Base-by-base conservation (phyloP, 2,329 filamentous ascomycete genomes). In the Juglanconis sp. region DNA sequence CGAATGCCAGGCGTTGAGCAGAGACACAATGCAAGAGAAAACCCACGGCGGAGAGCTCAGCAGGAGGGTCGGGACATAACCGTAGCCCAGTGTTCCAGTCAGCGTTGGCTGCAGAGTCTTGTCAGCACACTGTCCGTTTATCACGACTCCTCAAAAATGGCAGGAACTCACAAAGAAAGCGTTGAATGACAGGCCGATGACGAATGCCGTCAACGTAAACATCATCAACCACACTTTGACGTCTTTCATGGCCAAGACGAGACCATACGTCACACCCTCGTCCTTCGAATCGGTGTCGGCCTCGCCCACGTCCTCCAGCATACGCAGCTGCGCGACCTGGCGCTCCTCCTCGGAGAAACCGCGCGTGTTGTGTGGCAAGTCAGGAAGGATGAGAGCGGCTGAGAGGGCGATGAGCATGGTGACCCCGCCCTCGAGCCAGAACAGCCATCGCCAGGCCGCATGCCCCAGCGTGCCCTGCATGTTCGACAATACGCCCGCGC, bases 201-300 rank as follows among this genome's bases (percentile, higher is more conserved):
- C 83, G 63, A 87, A 87, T 3, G 83, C 81, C 3, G 82, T 84
- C 60, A 87, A 82, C 1, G 83, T 84, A 6, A 87, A 58, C 79
- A 86, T 86, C 81, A 87, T 82, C 62, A 87, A 67, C 67, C 86
- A 88, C 63, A 87, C 84, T 74, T 87, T 87, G 64, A 73, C 15
- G 63, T 88, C 86, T 70, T 82, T 84, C 53, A 86, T 67, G 0
- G 84, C 82, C 79, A 87, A 83, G 56, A 81, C 74, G 35, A 86
- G 70, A 9, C 85, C 85, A 8, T 78, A 77, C 62, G 84, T 80
- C 2, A 76, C 67, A 3, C 79, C 78, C 65, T 83, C 76, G n/a
- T 78, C 76, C 1, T 74, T 72, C 0, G 76, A 74, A 65, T 86
- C 83, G 6, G 72, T 74, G 60, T 85, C 82, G 0, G 79, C 80